Conservation (phyloP, 1,284 basidiomycete genomes). For the Austroboletus novae-zelandiae region DNA sequence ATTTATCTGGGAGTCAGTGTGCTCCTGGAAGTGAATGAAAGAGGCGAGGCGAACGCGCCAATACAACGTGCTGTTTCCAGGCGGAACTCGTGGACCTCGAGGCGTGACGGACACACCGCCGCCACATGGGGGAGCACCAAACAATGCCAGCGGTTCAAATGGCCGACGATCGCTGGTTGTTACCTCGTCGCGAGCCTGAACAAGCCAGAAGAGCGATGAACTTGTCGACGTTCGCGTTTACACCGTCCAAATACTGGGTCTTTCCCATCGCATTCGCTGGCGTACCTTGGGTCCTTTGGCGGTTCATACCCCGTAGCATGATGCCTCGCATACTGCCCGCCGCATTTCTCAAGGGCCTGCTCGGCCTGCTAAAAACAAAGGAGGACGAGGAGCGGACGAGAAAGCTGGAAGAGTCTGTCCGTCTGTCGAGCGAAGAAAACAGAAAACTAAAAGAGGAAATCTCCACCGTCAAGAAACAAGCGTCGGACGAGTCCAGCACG, state of each 20-base stretch:
- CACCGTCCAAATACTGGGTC: conserved; percentile 28
- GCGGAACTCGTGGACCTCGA: conserved; percentile 1
- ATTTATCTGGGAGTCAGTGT: conserved; percentile 21
- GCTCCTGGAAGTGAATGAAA: conserved; percentile 15
- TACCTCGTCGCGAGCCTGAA: conserved; percentile 19
- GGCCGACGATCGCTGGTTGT: conserved; percentile 15
- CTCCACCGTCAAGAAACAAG: conserved; percentile 5
- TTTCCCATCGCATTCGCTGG: conserved; percentile 30
- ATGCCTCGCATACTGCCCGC: not conserved
- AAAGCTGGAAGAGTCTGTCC: conserved; percentile 16
- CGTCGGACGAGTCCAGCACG: not conserved
- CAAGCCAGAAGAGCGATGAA: conserved; percentile 24
- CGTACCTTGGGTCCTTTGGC: conserved; percentile 23
- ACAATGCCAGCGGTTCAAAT: conserved; percentile 27
- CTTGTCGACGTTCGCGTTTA: conserved; percentile 27
- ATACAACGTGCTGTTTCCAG: conserved; percentile 22
- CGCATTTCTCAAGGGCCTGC: not conserved
- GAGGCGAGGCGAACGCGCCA: conserved; percentile 13
- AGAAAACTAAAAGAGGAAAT: conserved; percentile 16
- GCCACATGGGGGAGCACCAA: conserved; percentile 29
- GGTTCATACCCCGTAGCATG: conserved; percentile 12
- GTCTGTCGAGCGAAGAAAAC: conserved; percentile 13
- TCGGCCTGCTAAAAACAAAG: conserved; percentile 17
- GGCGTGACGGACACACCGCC: conserved; percentile 9
- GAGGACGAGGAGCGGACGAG: conserved; percentile 19